Conservation (phyloP, 768 basidiomycete species). For the Rhodotorula diobovata region DNA sequence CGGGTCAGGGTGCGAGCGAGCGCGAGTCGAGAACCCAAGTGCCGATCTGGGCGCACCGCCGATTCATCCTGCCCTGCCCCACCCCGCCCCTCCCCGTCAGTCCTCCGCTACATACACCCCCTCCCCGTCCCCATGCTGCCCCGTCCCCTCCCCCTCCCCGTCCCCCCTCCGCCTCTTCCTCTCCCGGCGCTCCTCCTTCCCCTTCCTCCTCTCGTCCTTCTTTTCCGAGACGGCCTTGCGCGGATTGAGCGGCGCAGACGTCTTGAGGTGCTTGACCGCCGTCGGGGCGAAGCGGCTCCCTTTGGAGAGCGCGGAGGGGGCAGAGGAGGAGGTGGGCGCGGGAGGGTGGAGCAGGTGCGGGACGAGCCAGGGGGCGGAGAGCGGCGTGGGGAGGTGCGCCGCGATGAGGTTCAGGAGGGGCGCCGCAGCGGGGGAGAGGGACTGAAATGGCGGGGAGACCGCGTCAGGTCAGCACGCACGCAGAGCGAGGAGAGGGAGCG, state of each 20-base stretch:
- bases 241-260: constrained; percentile 74
- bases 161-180: not conserved
- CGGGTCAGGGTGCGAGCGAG: not conserved
- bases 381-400: constrained; percentile 51
- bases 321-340: constrained; percentile 33
- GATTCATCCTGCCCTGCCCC: no score
- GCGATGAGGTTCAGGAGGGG: constrained; percentile 46
- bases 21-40: no score
- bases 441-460: constrained; percentile 43
- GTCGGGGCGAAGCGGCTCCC: constrained; percentile 56
- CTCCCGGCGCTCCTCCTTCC: not conserved
- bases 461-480: no score
- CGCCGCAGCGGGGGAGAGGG: constrained; percentile 50
- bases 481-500: not conserved
- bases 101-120: constrained; percentile 25
- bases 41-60: no score
- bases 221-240: constrained; percentile 56
- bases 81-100: not conserved
- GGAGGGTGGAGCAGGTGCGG: constrained; percentile 29
- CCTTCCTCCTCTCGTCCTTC: not conserved
- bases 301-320: no score
- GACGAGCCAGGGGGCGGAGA: constrained; percentile 66
- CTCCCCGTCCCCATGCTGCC: not conserved
- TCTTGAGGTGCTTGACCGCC: constrained; percentile 74
- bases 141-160: not conserved